Conservation (phyloP, 768 basidiomycete species). For the Gyrodon lividus region DNA sequence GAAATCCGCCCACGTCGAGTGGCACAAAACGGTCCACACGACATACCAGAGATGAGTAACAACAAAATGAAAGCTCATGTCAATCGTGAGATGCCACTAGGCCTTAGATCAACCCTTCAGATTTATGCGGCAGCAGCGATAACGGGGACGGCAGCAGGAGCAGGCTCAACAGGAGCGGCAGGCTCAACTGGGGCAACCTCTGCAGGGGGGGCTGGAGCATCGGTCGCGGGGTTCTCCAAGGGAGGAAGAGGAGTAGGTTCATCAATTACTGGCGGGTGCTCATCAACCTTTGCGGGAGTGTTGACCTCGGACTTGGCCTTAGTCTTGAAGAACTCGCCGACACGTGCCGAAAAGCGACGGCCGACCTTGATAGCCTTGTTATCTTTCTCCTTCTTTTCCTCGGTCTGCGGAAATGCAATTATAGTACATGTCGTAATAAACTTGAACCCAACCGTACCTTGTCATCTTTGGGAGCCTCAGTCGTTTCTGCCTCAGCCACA, state of each 20-base stretch:
- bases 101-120: conserved; percentile 12
- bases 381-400: conserved; percentile 51
- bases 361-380: conserved; percentile 61
- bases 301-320: conserved; percentile 65
- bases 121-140: conserved; percentile 80
- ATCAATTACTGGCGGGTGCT: conserved; percentile 87
- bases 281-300: conserved; percentile 79
- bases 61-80: conserved; percentile 41
- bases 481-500: not conserved
- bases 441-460: conserved; percentile 41
- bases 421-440: not conserved
- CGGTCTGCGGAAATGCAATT: conserved; percentile 28
- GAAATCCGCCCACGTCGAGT: conserved; percentile 38
- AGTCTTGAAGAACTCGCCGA: conserved; percentile 79
- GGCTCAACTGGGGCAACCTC: conserved; percentile 36
- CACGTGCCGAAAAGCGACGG: conserved; percentile 82
- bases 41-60: conserved; percentile 34
- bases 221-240: conserved; percentile 72
- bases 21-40: conserved; percentile 37
- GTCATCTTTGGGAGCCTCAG: conserved; percentile 52
- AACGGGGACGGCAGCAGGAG: conserved; percentile 58
- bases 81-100: conserved; percentile 40
- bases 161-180: conserved; percentile 23
- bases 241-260: conserved; percentile 81
- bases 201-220: conserved; percentile 35